phyloP scores from a whole-genome alignment of 345 rosid genomes.

The Eucalyptus lansdowneana region DNA sequence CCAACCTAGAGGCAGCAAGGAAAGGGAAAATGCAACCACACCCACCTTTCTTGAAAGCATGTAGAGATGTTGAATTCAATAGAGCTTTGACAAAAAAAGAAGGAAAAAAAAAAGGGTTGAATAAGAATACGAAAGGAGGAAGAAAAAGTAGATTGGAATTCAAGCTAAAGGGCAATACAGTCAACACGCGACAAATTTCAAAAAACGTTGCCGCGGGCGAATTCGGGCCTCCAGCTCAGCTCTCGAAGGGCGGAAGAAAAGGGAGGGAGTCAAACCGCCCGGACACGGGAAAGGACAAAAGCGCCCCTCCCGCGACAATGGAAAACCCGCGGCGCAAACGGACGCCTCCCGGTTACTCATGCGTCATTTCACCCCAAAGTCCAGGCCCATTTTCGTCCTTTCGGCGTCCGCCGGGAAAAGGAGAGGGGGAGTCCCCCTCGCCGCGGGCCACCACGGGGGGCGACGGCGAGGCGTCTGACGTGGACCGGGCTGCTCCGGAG shows the following conservation, averaged over 20 bases:
- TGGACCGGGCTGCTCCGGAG: not conserved
- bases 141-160: not conserved
- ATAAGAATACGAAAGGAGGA: not conserved
- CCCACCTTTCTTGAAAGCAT: not conserved
- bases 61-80: not conserved
- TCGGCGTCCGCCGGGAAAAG: not conserved
- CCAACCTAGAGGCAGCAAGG: not conserved
- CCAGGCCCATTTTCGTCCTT: not conserved
- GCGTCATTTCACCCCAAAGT: not conserved
- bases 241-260: not conserved
- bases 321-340: not conserved
- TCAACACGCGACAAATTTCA: not conserved
- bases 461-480: conserved; percentile 5
- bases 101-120: not conserved
- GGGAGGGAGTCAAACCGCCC: not conserved
- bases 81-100: not conserved
- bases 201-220: not conserved
- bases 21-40: not conserved
- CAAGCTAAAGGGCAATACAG: not conserved
- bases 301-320: not conserved
- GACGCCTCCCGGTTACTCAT: not conserved
- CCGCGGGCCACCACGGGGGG: not conserved
- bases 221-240: not conserved
- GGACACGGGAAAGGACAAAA: conserved; percentile 17
- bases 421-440: not conserved